Conservation (phyloP, 2,329 filamentous ascomycete species). For the Byssoonygena ceratinophila region DNA sequence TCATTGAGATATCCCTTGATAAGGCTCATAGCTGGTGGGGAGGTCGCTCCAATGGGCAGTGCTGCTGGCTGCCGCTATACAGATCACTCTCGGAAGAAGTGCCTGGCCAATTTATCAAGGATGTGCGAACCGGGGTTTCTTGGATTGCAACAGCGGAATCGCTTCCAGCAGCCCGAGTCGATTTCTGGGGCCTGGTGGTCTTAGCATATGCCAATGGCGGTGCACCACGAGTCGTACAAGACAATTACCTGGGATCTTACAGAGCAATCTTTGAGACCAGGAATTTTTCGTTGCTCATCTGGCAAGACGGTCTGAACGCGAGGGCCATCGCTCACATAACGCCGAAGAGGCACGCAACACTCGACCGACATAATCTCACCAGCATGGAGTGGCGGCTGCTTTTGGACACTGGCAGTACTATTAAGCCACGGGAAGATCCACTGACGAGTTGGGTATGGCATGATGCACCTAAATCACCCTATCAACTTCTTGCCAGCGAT, state of each 20-base stretch:
- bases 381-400: background rate
- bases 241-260: background rate
- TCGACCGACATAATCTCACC: background rate
- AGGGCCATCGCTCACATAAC: background rate
- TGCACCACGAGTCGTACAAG: background rate
- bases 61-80: background rate
- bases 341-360: background rate
- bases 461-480: background rate
- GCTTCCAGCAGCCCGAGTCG: background rate
- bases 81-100: background rate
- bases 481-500: background rate
- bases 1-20: background rate
- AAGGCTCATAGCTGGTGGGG: conserved; percentile 1
- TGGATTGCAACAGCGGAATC: background rate
- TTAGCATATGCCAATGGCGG: background rate
- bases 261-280: background rate
- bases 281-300: background rate
- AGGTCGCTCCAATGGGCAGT: background rate
- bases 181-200: background rate
- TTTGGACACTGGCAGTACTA: background rate
- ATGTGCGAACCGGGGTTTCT: background rate
- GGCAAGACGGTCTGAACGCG: background rate
- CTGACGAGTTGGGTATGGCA: background rate
- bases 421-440: background rate
- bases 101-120: background rate